Evolutionary conservation across 139 green algal species (phyloP).

Genomic region (Auxenochlorella pyrenoidosa): DNA sequence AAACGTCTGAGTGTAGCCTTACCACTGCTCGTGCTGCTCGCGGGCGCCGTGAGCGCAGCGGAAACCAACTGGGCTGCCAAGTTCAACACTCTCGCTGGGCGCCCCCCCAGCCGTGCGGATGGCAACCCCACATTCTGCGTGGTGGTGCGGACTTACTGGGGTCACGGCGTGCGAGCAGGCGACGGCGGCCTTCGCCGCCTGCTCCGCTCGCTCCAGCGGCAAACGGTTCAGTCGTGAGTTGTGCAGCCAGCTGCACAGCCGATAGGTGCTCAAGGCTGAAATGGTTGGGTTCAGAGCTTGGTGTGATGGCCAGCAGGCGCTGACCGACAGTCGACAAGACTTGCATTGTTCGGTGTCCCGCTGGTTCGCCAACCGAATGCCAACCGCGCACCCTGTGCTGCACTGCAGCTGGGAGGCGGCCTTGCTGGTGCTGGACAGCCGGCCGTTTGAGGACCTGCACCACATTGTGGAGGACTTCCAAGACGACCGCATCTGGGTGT

Average conservation of each 20-base stretch:
- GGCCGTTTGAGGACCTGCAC: constrained; percentile 73
- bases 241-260: neutral
- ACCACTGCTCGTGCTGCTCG: neutral
- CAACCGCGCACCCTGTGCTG: neutral
- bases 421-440: constrained; percentile 76
- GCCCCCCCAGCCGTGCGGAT: neutral
- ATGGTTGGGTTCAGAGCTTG: neutral
- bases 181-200: constrained; percentile 62
- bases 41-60: neutral
- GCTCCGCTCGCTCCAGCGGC: constrained; percentile 60
- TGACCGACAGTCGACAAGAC: neutral
- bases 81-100: constrained; percentile 19
- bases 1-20: neutral
- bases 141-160: constrained; percentile 79
- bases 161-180: constrained; percentile 57
- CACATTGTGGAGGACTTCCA: constrained; percentile 67
- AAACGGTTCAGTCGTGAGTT: constrained; percentile 55
- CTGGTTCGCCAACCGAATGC: too few relatives aligned
- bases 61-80: neutral
- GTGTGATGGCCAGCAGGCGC: neutral
- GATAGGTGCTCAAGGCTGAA: neutral
- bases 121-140: constrained; percentile 60
- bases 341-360: too few relatives aligned
- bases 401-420: constrained; percentile 80
- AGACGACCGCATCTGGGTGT: constrained; percentile 74